Conservation (phyloP, 1,139 yeast genomes). For the Nadsonia commutata region DNA sequence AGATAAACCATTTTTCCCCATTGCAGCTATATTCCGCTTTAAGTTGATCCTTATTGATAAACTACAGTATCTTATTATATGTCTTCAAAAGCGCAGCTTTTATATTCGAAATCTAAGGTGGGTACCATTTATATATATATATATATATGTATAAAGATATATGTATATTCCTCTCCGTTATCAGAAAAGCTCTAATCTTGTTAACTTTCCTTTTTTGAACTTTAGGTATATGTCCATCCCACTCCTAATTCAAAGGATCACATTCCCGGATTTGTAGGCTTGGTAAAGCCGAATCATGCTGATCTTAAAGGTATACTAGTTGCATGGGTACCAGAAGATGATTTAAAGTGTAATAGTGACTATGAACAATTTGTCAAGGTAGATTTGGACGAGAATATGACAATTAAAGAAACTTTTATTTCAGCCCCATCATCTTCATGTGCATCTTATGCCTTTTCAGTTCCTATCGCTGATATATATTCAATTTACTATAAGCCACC, state of each 20-base stretch:
- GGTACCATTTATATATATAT: too few relatives aligned
- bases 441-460: slow-evolving; percentile 50
- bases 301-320: slow-evolving; percentile 44
- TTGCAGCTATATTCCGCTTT: too few relatives aligned
- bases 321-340: slow-evolving; percentile 63
- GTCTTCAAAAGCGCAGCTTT: not conserved
- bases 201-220: too few relatives aligned
- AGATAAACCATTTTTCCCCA: too few relatives aligned
- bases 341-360: slow-evolving; percentile 35
- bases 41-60: too few relatives aligned
- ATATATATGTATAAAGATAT: too few relatives aligned
- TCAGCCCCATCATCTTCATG: slow-evolving; percentile 39
- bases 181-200: too few relatives aligned
- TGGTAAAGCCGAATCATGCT: slow-evolving; percentile 40
- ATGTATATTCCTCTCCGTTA: too few relatives aligned
- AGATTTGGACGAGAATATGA: slow-evolving; percentile 30
- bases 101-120: not conserved
- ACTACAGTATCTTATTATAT: too few relatives aligned
- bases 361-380: slow-evolving; percentile 34
- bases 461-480: slow-evolving; percentile 46
- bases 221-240: slow-evolving; percentile 65
- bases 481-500: slow-evolving; percentile 78
- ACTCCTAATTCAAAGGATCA: slow-evolving; percentile 60
- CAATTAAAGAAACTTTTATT: slow-evolving; percentile 26
- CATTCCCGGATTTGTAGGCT: slow-evolving; percentile 56